Percentiles rank a stretch among this genome's conserved stretches.
Evolutionary conservation across 257 asterid genomes (phyloP).

Genomic region (Mitragyna speciosa): DNA sequence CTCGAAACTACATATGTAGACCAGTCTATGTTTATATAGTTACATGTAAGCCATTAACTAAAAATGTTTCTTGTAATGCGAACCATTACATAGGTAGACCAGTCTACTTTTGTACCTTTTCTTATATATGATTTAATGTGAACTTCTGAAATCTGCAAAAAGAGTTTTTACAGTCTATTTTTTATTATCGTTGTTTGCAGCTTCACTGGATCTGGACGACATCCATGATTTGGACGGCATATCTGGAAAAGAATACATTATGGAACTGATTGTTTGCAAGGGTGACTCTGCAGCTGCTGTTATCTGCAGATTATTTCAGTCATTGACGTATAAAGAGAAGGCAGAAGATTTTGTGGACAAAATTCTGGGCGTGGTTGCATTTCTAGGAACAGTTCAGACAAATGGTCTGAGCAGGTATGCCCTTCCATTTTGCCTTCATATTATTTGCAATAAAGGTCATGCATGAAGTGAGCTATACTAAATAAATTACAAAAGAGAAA

Average conservation of each 20-base stretch:
- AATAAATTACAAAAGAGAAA: not conserved
- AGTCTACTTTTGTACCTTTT: too few species aligned
- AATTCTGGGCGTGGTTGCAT: constrained; percentile 63
- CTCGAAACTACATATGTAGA: too few species aligned
- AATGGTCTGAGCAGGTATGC: constrained; percentile 58
- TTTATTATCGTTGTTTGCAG: constrained; percentile 28
- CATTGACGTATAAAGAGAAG: constrained; percentile 15
- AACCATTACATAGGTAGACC: too few species aligned
- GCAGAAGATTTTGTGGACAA: constrained; percentile 16
- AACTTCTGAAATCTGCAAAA: not conserved
- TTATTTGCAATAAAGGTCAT: not conserved
- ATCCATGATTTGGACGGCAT: constrained; percentile 11
- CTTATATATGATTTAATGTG: not conserved
- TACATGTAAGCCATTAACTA: too few species aligned
- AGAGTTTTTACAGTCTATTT: not conserved
- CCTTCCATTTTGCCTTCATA: not conserved
- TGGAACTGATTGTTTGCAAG: constrained; percentile 33
- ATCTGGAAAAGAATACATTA: constrained; percentile 20
- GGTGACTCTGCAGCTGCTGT: constrained; percentile 48
- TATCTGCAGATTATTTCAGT: constrained; percentile 34
- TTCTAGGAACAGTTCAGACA: constrained; percentile 51
- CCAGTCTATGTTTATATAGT: too few species aligned
- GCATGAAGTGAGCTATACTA: not conserved
- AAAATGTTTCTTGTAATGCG: too few species aligned
- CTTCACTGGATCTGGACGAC: constrained; percentile 20